These are phyloP conservation scores for Alternaria solani DNA, from an alignment of 2,329 filamentous ascomycete species.

Conservation along the genomic window DNA sequence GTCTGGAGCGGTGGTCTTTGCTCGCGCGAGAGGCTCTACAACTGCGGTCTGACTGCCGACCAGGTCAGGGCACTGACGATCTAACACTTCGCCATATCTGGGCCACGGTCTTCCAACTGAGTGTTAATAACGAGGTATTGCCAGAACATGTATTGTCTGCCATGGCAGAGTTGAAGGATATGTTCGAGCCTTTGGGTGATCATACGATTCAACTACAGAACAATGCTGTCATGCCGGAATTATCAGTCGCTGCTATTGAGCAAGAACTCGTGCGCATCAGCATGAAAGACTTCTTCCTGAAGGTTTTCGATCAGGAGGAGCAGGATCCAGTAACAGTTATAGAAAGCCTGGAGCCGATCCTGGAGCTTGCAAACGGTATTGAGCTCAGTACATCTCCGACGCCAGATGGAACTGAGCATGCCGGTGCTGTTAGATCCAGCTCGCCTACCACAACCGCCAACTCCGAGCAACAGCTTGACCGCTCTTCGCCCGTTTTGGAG, in stretches of 20 bases:
- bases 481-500: constrained; percentile 64
- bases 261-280: constrained; percentile 91
- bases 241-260: constrained; percentile 84
- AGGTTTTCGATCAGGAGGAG: constrained; percentile 83
- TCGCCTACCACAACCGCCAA: constrained; percentile 21
- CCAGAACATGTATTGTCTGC: constrained; percentile 69
- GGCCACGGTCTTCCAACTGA: constrained; percentile 70
- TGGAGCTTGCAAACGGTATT: constrained; percentile 66
- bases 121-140: constrained; percentile 62
- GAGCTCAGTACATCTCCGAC: constrained; percentile 8
- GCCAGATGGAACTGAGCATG: constrained; percentile 14
- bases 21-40: constrained; percentile 65
- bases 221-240: constrained; percentile 85
- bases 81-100: constrained; percentile 70
- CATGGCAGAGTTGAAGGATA: constrained; percentile 67
- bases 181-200: constrained; percentile 60
- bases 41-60: constrained; percentile 37
- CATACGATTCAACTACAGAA: constrained; percentile 73
- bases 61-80: constrained; percentile 44
- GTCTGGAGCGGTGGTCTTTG: constrained; percentile 67
- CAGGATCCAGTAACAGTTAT: constrained; percentile 85
- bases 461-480: constrained; percentile 11
- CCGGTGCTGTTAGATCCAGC: constrained; percentile 14
- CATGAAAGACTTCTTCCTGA: constrained; percentile 95
- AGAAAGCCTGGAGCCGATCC: constrained; percentile 88